Evolutionary conservation across 2,329 filamentous ascomycete species (phyloP).

Genomic region (Diplocarpon mali): DNA sequence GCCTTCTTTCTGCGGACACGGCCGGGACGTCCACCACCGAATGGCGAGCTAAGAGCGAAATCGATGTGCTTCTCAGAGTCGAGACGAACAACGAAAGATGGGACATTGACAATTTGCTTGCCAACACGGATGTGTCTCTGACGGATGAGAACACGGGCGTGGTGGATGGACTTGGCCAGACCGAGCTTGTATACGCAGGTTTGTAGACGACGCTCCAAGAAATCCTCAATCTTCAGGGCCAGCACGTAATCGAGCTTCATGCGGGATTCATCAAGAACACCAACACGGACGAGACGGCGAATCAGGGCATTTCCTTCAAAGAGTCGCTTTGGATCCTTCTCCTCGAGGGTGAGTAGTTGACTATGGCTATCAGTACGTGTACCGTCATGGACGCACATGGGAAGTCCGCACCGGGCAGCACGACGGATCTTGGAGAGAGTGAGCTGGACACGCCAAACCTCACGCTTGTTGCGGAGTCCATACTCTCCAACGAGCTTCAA

Average conservation of each 20-base stretch:
- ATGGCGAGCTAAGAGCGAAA: slow-evolving; percentile 94
- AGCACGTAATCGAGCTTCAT: slow-evolving; percentile 99
- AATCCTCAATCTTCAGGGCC: slow-evolving; percentile 98
- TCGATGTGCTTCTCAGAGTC: slow-evolving; percentile 99
- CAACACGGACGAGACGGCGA: slow-evolving; percentile 98
- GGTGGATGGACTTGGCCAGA: slow-evolving; percentile 99
- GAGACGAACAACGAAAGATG: slow-evolving; percentile 98
- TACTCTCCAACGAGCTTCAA: slow-evolving; percentile 99
- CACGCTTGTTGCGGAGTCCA: slow-evolving; percentile 99
- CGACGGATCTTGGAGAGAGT: slow-evolving; percentile 99
- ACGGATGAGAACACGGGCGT: slow-evolving; percentile 98
- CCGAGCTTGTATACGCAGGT: slow-evolving; percentile 99
- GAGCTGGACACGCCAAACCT: slow-evolving; percentile 99
- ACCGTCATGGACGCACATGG: background rate
- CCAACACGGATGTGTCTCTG: slow-evolving; percentile 99
- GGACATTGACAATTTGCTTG: slow-evolving; percentile 99
- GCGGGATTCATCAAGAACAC: slow-evolving; percentile 99
- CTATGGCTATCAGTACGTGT: slow-evolving; percentile 37
- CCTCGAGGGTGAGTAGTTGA: slow-evolving; percentile 99
- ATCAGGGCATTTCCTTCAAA: slow-evolving; percentile 99
- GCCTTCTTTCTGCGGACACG: slow-evolving; percentile 99
- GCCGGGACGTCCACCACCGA: slow-evolving; percentile 91
- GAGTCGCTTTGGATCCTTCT: slow-evolving; percentile 99
- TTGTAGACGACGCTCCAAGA: slow-evolving; percentile 99
- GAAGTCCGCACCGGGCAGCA: slow-evolving; percentile 80